Base-by-base conservation (phyloP, 352 stramenopile genomes). In the Pseudoperonospora humuli region DNA sequence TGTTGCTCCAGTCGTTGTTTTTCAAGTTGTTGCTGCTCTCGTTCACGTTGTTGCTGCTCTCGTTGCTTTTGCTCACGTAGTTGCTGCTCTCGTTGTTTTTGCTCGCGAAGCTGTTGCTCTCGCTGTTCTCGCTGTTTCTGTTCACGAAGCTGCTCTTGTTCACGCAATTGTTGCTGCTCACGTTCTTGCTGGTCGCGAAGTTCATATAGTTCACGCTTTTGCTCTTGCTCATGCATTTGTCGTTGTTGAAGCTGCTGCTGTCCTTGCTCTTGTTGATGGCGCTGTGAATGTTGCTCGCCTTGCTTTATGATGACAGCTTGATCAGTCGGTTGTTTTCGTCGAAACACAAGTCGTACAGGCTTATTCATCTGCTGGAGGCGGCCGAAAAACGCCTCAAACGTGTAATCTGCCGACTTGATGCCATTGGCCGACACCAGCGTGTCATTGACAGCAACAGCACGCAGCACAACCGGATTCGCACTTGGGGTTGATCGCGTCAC, bases 331-430 rank as follows among this genome's bases (percentile, higher is more conserved):
- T 63, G 60, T 21, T 44, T 64, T 56, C 58, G 59, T 8, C 75
- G 67, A 24, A 93, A 91, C 17, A 86, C 68, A 3, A 93, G 55
- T 14, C 66, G 67, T 5, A 93, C 80, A 2, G 81, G 81, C 40
- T 93, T 93, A 40, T 76, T 82, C 78, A 90, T 87, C 19, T 93
- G 73, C 38, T 91, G 78, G 3, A 93, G 53, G 3, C 75, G 56
- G 17, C 68, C 68, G 45, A 93, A 93, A 41, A 93, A 93, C 2
- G 73, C 64, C 39, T 87, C 75, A 17, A 93, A 93, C 41, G 70
- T 69, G 43, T 78, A 86, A 24, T 89, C 73, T 1, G 58, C 57
- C 3, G 78, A 88, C 21, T 66, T 59, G 15, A 93, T 64, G 15
- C 65, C 64, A 39, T 93, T 93, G 0, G 81, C 81, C 3, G 75